Conservation (phyloP, 139 green algal species). For the Protoeuglena noctilucae region DNA sequence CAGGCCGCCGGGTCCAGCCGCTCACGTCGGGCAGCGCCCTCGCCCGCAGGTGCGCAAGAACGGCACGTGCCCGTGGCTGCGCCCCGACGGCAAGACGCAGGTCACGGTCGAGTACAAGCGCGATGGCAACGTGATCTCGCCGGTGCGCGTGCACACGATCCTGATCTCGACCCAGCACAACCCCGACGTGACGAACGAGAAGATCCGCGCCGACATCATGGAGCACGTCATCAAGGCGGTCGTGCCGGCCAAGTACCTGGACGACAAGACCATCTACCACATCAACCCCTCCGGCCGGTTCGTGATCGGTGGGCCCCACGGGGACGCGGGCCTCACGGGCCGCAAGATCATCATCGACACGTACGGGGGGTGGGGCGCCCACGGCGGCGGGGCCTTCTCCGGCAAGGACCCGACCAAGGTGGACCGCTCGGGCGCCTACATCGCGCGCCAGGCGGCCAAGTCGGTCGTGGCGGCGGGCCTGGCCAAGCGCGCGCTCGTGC, state of each 20-base stretch:
- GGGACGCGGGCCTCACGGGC: conserved; percentile 91
- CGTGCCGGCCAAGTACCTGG: conserved; percentile 89
- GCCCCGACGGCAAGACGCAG: conserved; percentile 98
- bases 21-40: too few relatives aligned
- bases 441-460: conserved; percentile 94
- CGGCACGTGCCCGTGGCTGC: conserved; percentile 77
- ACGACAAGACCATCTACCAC: conserved; percentile 99
- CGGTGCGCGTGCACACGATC: conserved; percentile 94
- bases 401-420: conserved; percentile 83
- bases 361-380: conserved; percentile 96
- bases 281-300: conserved; percentile 96
- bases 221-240: conserved; percentile 99
- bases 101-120: conserved; percentile 98
- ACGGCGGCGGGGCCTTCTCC: conserved; percentile 95
- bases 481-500: conserved; percentile 46
- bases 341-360: conserved; percentile 99
- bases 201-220: conserved; percentile 86
- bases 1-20: conserved; percentile 51
- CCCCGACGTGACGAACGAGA: conserved; percentile 83
- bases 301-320: conserved; percentile 92
- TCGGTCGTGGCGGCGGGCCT: conserved; percentile 82
- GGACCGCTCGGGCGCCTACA: conserved; percentile 91
- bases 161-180: conserved; percentile 96
- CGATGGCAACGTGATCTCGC: conserved; percentile 69
- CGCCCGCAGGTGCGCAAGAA: conserved; percentile 84